Conservation (phyloP, 2,329 filamentous ascomycete species). For the Aureobasidium melanogenum region DNA sequence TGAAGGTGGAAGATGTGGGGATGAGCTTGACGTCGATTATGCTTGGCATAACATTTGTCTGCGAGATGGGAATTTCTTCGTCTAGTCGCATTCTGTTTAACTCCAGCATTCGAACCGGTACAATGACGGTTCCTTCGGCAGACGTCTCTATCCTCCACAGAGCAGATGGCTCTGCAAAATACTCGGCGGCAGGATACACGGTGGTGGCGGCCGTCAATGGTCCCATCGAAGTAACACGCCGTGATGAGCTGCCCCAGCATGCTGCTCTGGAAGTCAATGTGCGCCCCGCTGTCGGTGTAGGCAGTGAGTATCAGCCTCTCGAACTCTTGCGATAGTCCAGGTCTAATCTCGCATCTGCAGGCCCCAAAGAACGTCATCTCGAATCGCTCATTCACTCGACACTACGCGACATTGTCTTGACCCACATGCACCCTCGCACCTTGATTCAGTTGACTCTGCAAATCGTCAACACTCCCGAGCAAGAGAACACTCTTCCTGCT, state of each 20-base stretch:
- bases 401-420: constrained; percentile 64
- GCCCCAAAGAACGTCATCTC: constrained; percentile 56
- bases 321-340: background rate
- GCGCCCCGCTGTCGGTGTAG: constrained; percentile 74
- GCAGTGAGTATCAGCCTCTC: constrained; percentile 45
- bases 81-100: background rate
- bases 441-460: constrained; percentile 79
- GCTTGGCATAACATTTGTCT: background rate
- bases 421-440: constrained; percentile 65
- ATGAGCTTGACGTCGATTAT: background rate
- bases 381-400: constrained; percentile 67
- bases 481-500: constrained; percentile 50
- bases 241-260: constrained; percentile 87
- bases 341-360: constrained; percentile 18
- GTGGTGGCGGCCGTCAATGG: constrained; percentile 85
- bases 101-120: background rate
- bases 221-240: constrained; percentile 78
- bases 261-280: constrained; percentile 84
- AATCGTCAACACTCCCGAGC: constrained; percentile 58
- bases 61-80: background rate
- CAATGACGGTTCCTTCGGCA: constrained; percentile 12
- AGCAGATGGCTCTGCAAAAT: constrained; percentile 72
- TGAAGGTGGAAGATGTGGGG: background rate
- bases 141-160: constrained; percentile 45
- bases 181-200: constrained; percentile 66